Evolutionary conservation across 2,329 filamentous ascomycete species (phyloP).

Genomic region (Fusarium pilosicola): DNA sequence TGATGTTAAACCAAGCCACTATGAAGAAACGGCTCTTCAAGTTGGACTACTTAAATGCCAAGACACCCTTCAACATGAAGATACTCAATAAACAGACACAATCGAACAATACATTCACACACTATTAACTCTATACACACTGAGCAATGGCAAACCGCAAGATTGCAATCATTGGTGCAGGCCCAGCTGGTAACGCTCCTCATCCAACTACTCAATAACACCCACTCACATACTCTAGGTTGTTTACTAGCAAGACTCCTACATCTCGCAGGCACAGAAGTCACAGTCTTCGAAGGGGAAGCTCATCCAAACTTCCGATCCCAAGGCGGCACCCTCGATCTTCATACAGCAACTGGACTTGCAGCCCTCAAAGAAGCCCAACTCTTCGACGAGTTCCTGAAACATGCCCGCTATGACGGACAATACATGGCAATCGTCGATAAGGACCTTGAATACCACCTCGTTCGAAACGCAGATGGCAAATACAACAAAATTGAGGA

Average conservation of each 20-base stretch:
- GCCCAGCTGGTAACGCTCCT: conserved; percentile 40
- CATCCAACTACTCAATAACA: not conserved
- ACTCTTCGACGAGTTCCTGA: conserved; percentile 61
- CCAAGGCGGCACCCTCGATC: conserved; percentile 65
- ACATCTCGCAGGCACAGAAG: conserved; percentile 55
- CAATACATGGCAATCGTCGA: conserved; percentile 61
- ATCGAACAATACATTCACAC: no score
- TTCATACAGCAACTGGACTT: conserved; percentile 63
- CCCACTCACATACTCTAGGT: conserved; percentile 29
- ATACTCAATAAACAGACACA: not conserved
- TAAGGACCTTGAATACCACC: conserved; percentile 50
- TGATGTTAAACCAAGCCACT: not conserved
- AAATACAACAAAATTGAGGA: conserved; percentile 44
- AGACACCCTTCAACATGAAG: not conserved
- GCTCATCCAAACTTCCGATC: conserved; percentile 54
- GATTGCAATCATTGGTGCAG: conserved; percentile 44
- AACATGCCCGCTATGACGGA: conserved; percentile 61
- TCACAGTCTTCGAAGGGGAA: conserved; percentile 63
- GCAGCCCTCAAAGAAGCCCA: conserved; percentile 61
- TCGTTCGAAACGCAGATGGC: conserved; percentile 42
- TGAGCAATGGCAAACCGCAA: conserved; percentile 36
- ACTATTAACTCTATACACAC: not conserved
- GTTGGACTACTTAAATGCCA: conserved; percentile 14
- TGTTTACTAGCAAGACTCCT: conserved; percentile 59
- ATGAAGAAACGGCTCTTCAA: not conserved